Conservation (phyloP, 495 filamentous ascomycete species). For the Penicillium bialowiezense region DNA sequence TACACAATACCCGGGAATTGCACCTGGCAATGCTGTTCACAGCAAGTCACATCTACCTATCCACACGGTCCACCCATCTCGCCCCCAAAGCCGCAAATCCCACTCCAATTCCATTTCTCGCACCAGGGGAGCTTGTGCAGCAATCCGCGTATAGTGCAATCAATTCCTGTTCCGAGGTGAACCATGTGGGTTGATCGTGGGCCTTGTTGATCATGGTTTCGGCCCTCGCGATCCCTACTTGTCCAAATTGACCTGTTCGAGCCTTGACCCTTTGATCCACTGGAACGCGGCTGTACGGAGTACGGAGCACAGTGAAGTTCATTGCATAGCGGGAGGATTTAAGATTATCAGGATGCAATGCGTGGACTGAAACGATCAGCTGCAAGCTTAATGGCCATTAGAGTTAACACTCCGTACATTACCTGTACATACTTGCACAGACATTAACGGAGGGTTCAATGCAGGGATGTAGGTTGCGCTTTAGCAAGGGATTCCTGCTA, state of each 20-base stretch:
- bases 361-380: not conserved
- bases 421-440: no score
- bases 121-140: not conserved
- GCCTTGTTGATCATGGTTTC: not conserved
- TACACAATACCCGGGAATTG: conserved; percentile 1
- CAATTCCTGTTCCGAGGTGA: not conserved
- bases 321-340: not conserved
- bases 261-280: not conserved
- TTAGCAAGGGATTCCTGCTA: no score
- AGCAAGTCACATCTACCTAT: not conserved
- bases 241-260: no score
- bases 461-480: no score
- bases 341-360: not conserved
- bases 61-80: not conserved
- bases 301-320: no score
- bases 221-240: not conserved
- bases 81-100: not conserved
- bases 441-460: no score
- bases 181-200: not conserved
- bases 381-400: not conserved
- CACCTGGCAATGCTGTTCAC: not conserved
- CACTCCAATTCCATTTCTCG: not conserved
- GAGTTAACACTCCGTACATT: no score
- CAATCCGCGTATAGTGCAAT: not conserved
- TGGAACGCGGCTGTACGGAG: not conserved